Base-by-base conservation (phyloP, 495 filamentous ascomycete species). In the Lophiotrema nucula region DNA sequence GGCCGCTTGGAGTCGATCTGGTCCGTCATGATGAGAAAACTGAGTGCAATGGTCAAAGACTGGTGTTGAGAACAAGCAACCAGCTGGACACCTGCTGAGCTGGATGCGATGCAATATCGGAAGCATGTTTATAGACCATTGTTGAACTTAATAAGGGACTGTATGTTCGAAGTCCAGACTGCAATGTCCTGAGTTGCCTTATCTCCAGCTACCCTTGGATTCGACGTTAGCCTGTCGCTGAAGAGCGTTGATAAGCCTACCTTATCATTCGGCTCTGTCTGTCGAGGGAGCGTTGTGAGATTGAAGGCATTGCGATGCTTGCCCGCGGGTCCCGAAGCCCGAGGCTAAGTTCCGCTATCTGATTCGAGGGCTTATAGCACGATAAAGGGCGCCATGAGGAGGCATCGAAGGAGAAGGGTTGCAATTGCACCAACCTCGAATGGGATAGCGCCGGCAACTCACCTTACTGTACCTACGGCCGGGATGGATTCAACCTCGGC, bases 241-340 rank as follows among this genome's bases (percentile, higher is more conserved):
- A 13, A 43, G 39, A 6, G 39, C 19, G 19, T 21, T 43, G 39
- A 43, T 43, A 43, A 43, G 39, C 39, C 39, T 8, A 8, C 18
- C 13, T 43, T 19, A 11, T 43, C 39, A 43, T 43, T 43, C 8
- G 19, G 31, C 31, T n/a, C 31, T n/a, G n/a, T n/a, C n/a, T n/a
- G n/a, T n/a, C n/a, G n/a, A n/a, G n/a, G n/a, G n/a, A n/a, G n/a
- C n/a, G n/a, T 37, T n/a, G 31, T 8, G 10, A 37, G 8, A n/a
- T 8, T n/a, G 31, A 37, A 37, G 8, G 31, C n/a, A n/a, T n/a
- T n/a, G n/a, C n/a, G n/a, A n/a, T n/a, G n/a, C n/a, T n/a, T n/a
- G n/a, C 23, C 44, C 44, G 44, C 44, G 44, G 13, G 44, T 21
- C 44, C 44, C 44, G 44, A 47, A 47, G 11, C 10, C 44, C 13